Evolutionary conservation across 257 asterid genomes (phyloP), one percentile per base, ranked within the genome.

Genomic region (Solanum sejunctum): DNA sequence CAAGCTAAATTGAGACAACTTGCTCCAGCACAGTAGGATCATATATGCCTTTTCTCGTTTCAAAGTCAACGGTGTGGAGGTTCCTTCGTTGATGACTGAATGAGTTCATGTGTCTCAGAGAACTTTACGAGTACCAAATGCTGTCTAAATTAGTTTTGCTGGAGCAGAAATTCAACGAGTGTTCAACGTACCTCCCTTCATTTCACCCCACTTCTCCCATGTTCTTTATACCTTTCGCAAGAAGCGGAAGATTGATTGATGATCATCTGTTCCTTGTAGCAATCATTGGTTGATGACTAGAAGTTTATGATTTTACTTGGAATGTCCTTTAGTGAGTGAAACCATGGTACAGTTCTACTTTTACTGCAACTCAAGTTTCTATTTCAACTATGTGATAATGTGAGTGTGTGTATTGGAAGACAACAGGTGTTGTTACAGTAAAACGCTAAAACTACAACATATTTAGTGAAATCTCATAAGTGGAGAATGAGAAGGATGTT

Each of bases 1-100:
- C 98, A 92, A 89, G 97, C 95, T 20, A 94, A 94, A 86, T 67
- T 93, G 91, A 92, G 87, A 89, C 95, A 91, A 45, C 73, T 91
- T 71, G 87, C 92, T 73, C 91, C 94, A 4, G 36, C 93, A 39
- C 93, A 91, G 58, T 92, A 87, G 85, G 36, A 56, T 15, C 54
- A 28, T 6, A 7, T 17, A 21, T 21, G 28, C 1, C 49, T 47
- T 75, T 72, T 2, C 3, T 6, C 11, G 13, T 20, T 3, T 6
- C 41, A 3, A 36, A 36, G 41, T 36, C 41, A 36, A 36, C 41
- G 6, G 41, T 36, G 18, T 23, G 21, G 61, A 51, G 82, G 57
- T 77, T 9, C 61, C 21, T 75, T 75, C 20, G 3, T 47, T 75
- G 61, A 75, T 75, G 23, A 75, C 8, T 32, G 3, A 32, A 3